Percentiles rank a stretch among this genome's conserved stretches.
Conservation (phyloP, 2,329 filamentous ascomycete species). For the Diaporthe vaccinii region DNA sequence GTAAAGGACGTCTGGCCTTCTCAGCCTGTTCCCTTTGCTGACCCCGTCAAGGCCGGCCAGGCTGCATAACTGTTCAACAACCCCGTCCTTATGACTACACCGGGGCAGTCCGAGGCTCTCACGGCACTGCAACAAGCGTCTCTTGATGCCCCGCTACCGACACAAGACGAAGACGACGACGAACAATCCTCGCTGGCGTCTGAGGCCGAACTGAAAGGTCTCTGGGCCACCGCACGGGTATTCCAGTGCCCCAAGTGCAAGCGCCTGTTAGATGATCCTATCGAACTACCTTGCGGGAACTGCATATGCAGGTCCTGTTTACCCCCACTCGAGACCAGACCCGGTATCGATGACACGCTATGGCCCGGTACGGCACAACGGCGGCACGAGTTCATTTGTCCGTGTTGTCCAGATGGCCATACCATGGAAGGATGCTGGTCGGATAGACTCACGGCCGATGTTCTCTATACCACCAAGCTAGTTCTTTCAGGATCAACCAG, state of each 20-base stretch:
- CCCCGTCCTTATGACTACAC: conserved; percentile 37
- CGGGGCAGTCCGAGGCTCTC: conserved; percentile 24
- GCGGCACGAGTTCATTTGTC: conserved; percentile 80
- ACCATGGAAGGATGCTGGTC: conserved; percentile 80
- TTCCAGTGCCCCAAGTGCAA: conserved; percentile 85
- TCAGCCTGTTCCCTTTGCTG: background rate
- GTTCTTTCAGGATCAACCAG: conserved; percentile 63
- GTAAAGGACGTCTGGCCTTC: background rate
- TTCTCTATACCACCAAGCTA: conserved; percentile 71
- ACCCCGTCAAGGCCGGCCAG: conserved; percentile 17
- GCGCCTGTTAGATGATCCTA: conserved; percentile 74
- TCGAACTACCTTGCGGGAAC: conserved; percentile 86
- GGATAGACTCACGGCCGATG: conserved; percentile 82
- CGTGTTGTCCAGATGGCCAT: conserved; percentile 80
- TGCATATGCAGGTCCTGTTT: conserved; percentile 83
- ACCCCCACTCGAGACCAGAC: conserved; percentile 73
- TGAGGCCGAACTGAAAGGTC: conserved; percentile 31
- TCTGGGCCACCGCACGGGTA: conserved; percentile 66
- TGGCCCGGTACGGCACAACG: conserved; percentile 80
- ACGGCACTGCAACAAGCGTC: conserved; percentile 25
- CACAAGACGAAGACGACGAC: conserved; percentile 20
- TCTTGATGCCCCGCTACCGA: background rate
- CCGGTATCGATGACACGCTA: conserved; percentile 70
- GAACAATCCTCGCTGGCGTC: background rate
- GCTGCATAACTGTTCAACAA: background rate